Base-by-base conservation (phyloP, 176 grass and related monocot species). In the Avena sativa region DNA sequence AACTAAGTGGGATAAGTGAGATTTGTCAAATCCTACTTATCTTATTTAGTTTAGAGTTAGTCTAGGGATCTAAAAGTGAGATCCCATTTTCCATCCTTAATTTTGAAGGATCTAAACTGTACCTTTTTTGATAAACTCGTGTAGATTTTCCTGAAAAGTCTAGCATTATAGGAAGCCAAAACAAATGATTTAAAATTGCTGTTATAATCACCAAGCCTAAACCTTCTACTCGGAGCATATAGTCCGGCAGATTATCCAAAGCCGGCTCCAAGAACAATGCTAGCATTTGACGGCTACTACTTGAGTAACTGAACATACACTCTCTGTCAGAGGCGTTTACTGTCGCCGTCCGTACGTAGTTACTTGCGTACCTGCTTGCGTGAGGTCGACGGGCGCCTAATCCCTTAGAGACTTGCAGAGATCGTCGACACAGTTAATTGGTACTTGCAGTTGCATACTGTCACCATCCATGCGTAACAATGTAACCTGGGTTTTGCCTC, bases 181-280 rank as follows among this genome's bases (percentile, higher is more conserved):
- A 57, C 4, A 77, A 77, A 19, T 32, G 40, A 2, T 25, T 25
- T 12, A 48, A 46, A 1, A 74, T 30, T 53, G 6, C 1, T 26
- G 17, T 57, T 57, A 57, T 57, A 57, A 8, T 32, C 32, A 40
- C 8, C 14, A 36, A 30, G 65, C 14, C 30, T 5, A 7, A 68
- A 36, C 21, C 2, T 13, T 49, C 28, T 66, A 20, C 46, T 38
- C 40, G 1, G 16, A 4, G 0, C 51, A 80, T 62, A 23, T 43
- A 8, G 69, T 77, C 60, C 12, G 8, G 8, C 17, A 53, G 50
- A 69, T 12, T n/a, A 30, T 10, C 16, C 47, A 43, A 70, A 62
- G 7, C 8, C 19, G 65, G 32, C 75, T 81, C 75, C 60, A 64
- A 67, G 69, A 88, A 66, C 79, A 82, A 88, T 76, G 86, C 86